Percentiles rank a stretch among this genome's conserved stretches.
Conservation (phyloP, 768 basidiomycete genomes). For the Lactarius pseudohatsudake region DNA sequence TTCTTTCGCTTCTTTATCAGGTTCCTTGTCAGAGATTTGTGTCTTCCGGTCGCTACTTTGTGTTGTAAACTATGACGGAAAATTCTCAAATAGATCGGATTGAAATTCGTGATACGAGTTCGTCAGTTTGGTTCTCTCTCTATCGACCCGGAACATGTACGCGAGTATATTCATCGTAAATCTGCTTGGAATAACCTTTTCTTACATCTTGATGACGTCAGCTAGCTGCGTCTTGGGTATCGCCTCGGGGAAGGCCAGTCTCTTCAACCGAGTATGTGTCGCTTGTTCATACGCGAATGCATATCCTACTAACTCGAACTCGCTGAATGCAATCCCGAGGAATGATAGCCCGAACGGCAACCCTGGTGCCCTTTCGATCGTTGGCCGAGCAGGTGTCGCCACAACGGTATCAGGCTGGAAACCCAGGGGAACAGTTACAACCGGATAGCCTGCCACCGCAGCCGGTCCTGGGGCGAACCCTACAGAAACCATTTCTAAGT, state of each 20-base stretch:
- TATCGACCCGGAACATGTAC: not conserved
- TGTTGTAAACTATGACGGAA: too few species aligned
- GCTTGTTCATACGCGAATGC: constrained; percentile 36
- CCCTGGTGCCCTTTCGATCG: constrained; percentile 30
- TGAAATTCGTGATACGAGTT: not conserved
- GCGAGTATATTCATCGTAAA: not conserved
- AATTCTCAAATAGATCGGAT: not conserved
- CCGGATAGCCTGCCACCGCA: constrained; percentile 32
- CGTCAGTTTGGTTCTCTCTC: not conserved
- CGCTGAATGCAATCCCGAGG: constrained; percentile 33
- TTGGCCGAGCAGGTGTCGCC: constrained; percentile 25
- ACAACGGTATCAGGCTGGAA: constrained; percentile 31
- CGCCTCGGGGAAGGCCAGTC: constrained; percentile 29
- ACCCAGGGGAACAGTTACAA: constrained; percentile 32
- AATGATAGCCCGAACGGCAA: constrained; percentile 33
- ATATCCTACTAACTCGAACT: constrained; percentile 31
- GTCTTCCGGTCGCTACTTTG: too few species aligned
- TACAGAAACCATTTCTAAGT: not conserved
- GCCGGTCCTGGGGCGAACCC: constrained; percentile 24
- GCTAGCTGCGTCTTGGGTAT: constrained; percentile 33
- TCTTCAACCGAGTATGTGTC: constrained; percentile 31
- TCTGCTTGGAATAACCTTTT: too few species aligned
- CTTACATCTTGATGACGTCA: constrained; percentile 26
- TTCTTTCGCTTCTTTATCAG: too few species aligned
- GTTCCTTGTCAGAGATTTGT: too few species aligned